Percentiles rank a stretch among this genome's conserved stretches.
These are phyloP conservation scores for Scheffersomyces parashehatae DNA, from an alignment of 1,139 yeast species.

Conservation along the genomic window DNA sequence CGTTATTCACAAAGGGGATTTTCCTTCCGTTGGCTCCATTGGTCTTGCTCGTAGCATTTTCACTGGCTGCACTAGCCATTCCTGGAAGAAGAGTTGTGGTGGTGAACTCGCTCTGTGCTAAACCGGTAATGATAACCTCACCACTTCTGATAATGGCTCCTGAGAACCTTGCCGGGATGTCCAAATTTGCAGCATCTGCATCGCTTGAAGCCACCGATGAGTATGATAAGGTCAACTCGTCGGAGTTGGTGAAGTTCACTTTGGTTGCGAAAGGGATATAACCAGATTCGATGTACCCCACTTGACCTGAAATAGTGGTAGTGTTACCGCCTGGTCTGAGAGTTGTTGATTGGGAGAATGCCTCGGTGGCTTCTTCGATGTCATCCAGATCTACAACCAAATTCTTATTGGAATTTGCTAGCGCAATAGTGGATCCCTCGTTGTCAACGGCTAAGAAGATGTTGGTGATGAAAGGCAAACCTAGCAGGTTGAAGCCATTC, in stretches of 20 bases:
- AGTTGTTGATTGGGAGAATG: slow-evolving; percentile 4
- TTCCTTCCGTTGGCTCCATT: neutral
- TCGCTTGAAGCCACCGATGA: slow-evolving; percentile 12
- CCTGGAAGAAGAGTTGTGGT: slow-evolving; percentile 1
- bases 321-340: slow-evolving; percentile 1
- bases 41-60: neutral
- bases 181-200: slow-evolving; percentile 15
- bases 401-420: slow-evolving; percentile 45
- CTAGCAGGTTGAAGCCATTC: slow-evolving; percentile 59
- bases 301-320: slow-evolving; percentile 12
- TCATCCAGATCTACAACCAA: slow-evolving; percentile 2
- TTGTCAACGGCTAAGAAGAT: slow-evolving; percentile 69
- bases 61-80: slow-evolving; percentile 12
- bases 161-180: slow-evolving; percentile 38
- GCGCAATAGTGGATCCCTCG: slow-evolving; percentile 56
- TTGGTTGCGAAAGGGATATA: slow-evolving; percentile 50
- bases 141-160: slow-evolving; percentile 35
- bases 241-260: slow-evolving; percentile 27
- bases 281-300: slow-evolving; percentile 38
- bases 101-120: neutral
- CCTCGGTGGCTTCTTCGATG: slow-evolving; percentile 1
- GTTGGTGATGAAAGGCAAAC: slow-evolving; percentile 58
- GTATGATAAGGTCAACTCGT: slow-evolving; percentile 27
- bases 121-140: slow-evolving; percentile 25
- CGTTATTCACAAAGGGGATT: neutral